These are phyloP conservation scores for Coemansia sp. DNA, from an alignment of 192 early-diverging fungal species.

Conservation along the genomic window DNA sequence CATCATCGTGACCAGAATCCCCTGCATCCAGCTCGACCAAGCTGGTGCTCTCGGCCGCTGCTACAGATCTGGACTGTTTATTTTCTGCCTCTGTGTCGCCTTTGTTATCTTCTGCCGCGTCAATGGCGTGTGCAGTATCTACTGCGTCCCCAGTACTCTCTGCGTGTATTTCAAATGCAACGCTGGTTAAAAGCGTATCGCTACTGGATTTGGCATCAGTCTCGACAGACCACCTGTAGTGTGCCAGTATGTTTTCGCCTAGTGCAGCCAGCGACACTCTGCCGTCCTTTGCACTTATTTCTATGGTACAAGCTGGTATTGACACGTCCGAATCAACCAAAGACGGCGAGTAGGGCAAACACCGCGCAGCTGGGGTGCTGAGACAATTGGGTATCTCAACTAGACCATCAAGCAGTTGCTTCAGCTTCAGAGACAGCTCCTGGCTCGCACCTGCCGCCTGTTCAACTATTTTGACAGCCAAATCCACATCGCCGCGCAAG, in stretches of 20 bases:
- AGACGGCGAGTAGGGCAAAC: not conserved
- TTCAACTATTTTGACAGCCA: constrained; percentile 12
- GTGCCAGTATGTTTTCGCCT: not conserved
- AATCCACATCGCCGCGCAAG: constrained; percentile 32
- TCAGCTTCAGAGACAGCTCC: constrained; percentile 7
- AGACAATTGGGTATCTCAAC: not conserved
- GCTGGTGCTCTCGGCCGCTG: not conserved
- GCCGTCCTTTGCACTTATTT: not conserved
- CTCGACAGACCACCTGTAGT: not conserved
- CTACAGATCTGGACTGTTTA: not conserved
- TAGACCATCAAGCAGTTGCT: not conserved
- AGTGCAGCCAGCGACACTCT: not conserved
- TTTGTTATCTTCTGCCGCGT: not conserved
- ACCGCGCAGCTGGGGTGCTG: not conserved
- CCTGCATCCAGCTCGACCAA: not conserved
- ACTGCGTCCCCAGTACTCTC: not conserved
- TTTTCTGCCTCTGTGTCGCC: not conserved
- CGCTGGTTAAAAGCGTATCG: not conserved
- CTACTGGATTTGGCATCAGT: not conserved
- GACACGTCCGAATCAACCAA: not conserved
- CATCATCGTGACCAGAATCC: not conserved
- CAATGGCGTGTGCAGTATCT: not conserved
- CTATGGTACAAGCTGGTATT: not conserved
- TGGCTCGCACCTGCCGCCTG: constrained; percentile 1
- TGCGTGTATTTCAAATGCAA: not conserved